phyloP scores from a whole-genome alignment of 768 basidiomycete genomes.

The Trametes punicea region DNA sequence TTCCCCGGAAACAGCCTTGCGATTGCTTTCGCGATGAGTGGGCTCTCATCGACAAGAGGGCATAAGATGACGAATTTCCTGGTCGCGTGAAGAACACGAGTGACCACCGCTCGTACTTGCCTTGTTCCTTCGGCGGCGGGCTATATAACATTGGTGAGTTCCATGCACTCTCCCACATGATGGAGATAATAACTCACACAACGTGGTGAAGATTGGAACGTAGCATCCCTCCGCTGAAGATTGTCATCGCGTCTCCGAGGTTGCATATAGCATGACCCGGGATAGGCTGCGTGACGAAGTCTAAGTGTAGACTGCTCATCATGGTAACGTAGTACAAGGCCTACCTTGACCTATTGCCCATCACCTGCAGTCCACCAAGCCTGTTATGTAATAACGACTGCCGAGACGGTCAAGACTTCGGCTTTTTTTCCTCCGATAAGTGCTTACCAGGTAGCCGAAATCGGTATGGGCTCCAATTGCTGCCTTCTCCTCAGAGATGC shows the following conservation, averaged over 20 bases:
- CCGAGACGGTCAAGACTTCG: background rate
- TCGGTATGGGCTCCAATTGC: constrained; percentile 36
- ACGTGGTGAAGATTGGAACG: constrained; percentile 64
- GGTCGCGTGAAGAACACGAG: constrained; percentile 69
- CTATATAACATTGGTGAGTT: background rate
- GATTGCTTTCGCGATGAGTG: constrained; percentile 43
- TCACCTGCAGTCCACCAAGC: constrained; percentile 67
- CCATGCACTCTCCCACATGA: too few relatives aligned
- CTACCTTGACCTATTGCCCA: constrained; percentile 65
- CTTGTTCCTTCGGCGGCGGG: constrained; percentile 57
- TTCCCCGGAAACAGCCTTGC: constrained; percentile 31
- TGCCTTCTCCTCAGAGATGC: constrained; percentile 19
- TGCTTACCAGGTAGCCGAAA: constrained; percentile 34
- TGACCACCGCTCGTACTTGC: constrained; percentile 56
- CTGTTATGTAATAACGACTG: constrained; percentile 69
- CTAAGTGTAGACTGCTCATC: constrained; percentile 2
- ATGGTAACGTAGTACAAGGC: constrained; percentile 14
- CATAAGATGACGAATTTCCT: constrained; percentile 50
- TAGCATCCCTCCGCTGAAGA: constrained; percentile 64
- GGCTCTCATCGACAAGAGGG: constrained; percentile 49
- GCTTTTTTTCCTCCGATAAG: background rate
- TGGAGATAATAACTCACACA: constrained; percentile 35
- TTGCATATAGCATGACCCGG: constrained; percentile 36
- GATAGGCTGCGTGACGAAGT: constrained; percentile 24
- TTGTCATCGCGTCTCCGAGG: constrained; percentile 51